Conservation (phyloP, 768 basidiomycete species). For the Leccinum aurantiacum region DNA sequence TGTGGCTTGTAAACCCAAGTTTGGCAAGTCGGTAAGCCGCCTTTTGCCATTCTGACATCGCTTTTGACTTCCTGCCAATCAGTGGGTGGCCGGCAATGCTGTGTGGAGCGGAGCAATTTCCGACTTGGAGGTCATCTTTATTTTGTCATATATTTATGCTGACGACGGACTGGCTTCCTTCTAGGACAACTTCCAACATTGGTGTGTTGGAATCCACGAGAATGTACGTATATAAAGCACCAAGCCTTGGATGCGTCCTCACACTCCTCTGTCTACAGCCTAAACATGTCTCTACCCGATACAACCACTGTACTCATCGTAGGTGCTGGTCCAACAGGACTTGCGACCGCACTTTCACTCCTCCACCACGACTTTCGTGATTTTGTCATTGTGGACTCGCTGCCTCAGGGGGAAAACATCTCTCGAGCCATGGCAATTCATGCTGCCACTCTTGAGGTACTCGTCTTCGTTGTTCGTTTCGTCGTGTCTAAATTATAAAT, state of each 20-base stretch:
- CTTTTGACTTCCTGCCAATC: too few relatives aligned
- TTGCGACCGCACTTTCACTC: conserved; percentile 47
- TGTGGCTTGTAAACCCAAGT: neutral
- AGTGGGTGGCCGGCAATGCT: too few relatives aligned
- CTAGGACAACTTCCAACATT: neutral
- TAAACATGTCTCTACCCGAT: conserved; percentile 29
- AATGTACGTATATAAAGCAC: neutral
- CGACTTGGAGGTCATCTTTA: too few relatives aligned
- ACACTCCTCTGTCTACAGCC: neutral
- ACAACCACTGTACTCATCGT: conserved; percentile 47
- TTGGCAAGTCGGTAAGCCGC: neutral
- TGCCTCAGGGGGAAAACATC: too few relatives aligned
- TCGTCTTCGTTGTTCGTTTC: neutral
- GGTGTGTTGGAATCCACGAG: neutral
- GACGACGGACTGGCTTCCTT: neutral
- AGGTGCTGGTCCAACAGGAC: conserved; percentile 51
- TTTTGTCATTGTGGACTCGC: conserved; percentile 40
- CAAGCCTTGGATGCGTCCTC: neutral
- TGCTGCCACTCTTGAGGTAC: too few relatives aligned
- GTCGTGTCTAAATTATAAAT: conserved; percentile 32
- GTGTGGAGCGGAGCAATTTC: too few relatives aligned
- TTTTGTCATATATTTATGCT: too few relatives aligned
- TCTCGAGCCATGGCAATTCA: too few relatives aligned
- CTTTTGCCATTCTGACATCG: neutral
- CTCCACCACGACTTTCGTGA: conserved; percentile 40